phyloP scores from a whole-genome alignment of 139 green algal genomes.

The Closterium sp. region DNA sequence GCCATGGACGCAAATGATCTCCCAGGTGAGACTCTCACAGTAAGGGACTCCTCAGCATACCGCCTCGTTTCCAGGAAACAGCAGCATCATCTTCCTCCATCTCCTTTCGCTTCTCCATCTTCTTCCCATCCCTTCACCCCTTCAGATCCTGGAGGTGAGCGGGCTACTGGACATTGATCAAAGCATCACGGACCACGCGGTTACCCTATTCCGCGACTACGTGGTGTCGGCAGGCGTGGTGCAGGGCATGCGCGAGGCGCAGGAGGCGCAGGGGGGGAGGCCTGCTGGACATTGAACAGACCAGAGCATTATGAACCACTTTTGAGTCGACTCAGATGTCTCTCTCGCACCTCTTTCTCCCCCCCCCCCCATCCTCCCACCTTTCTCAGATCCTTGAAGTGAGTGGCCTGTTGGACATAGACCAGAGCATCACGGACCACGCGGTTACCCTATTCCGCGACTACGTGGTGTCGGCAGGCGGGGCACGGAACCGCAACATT shows the following conservation, averaged over 20 bases:
- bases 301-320: background rate
- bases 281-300: background rate
- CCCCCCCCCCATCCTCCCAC: background rate
- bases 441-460: background rate
- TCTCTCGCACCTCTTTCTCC: too few species aligned
- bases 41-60: too few species aligned
- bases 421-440: background rate
- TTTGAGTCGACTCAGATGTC: too few species aligned
- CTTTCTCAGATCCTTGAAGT: background rate
- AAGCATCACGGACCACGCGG: background rate
- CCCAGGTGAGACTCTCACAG: too few species aligned
- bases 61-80: background rate
- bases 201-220: background rate
- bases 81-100: background rate
- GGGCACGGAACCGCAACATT: background rate
- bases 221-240: too few species aligned
- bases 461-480: background rate
- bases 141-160: background rate
- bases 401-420: background rate
- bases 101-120: background rate
- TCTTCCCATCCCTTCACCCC: too few species aligned
- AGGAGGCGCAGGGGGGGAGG: background rate
- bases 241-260: too few species aligned
- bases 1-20: too few species aligned
- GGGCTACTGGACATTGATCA: background rate